Evolutionary conservation across 805 yeast species (phyloP), one percentile per base, ranked within the genome.

Genomic region (Priceomyces haplophilus): DNA sequence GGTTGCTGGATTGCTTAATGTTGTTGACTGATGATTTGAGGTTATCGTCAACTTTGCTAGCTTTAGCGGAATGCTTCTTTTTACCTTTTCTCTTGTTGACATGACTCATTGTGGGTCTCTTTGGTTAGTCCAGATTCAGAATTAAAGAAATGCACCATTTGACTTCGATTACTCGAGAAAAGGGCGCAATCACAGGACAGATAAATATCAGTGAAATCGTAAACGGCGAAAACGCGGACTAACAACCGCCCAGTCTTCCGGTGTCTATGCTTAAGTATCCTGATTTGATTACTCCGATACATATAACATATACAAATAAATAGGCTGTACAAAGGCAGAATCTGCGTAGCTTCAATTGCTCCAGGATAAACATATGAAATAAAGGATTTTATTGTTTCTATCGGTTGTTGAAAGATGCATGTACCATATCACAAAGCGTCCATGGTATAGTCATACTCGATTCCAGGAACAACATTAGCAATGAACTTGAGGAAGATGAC

Each of bases 361-460:
- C 24, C 24, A 7, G 24, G 24, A 8, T 21, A 21, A 8, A 21
- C 24, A 21, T 21, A 6, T 21, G 24, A 8, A 7, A 21, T 21
- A 21, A 21, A 6, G 8, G 24, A 8, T 21, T 8, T 21, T 6
- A 21, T 7, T 21, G 24, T 21, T 21, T 21, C 24, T 21, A 21
- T 21, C 8, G 24, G 24, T 21, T 6, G 24, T 21, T 7, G 8
- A 27, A n/a, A 27, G 31, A n/a, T 12, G 31, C 11, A n/a, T 27
- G 15, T 11, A 27, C 15, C n/a, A 27, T 27, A 27, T 10, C n/a
- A 27, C n/a, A 85, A 79, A 1, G 96, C 97, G 61, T 89, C 90
- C 97, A 91, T 93, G n/a, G 99, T 93, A 60, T 89, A 89, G 56
- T 93, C 99, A 63, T 91, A 95, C 66, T 91, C 96, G 43, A 93